These are phyloP conservation scores for Candida insectalens DNA, from an alignment of 805 yeast genomes.

Conservation along the genomic window DNA sequence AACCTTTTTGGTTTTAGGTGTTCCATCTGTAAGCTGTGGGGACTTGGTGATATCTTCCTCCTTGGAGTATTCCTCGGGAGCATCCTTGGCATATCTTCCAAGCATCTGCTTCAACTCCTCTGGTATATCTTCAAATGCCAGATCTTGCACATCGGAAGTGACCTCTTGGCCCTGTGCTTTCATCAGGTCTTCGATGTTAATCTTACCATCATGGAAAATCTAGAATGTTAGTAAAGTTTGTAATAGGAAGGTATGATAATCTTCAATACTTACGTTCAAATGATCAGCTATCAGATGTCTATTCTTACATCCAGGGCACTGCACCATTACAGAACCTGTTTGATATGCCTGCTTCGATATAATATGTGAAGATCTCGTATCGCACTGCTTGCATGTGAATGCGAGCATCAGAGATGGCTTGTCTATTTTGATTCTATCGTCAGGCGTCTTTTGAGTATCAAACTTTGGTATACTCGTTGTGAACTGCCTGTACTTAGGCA, in stretches of 20 bases:
- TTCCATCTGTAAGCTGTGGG: constrained; percentile 6
- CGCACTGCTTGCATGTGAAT: constrained; percentile 86
- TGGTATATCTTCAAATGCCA: constrained; percentile 62
- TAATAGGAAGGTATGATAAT: background rate
- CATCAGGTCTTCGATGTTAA: constrained; percentile 75
- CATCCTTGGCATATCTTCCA: constrained; percentile 57
- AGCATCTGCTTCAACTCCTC: constrained; percentile 38
- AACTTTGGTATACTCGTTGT: too few species aligned
- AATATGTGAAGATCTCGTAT: constrained; percentile 76
- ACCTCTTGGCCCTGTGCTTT: constrained; percentile 69
- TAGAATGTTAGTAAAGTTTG: constrained; percentile 17
- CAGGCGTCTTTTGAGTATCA: too few species aligned
- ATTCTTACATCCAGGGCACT: constrained; percentile 85
- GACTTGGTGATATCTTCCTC: constrained; percentile 5
- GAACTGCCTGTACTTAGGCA: too few species aligned
- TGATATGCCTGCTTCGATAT: constrained; percentile 89
- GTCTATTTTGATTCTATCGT: constrained; percentile 37
- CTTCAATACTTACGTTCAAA: constrained; percentile 33
- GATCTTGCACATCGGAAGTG: constrained; percentile 53
- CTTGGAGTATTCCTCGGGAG: constrained; percentile 35
- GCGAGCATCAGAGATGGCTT: constrained; percentile 80
- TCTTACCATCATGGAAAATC: constrained; percentile 69
- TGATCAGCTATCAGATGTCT: constrained; percentile 91
- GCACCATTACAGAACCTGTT: constrained; percentile 76
- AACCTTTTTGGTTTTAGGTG: constrained; percentile 23